Conservation (phyloP, 495 filamentous ascomycete genomes). For the Neurospora tetraspora region DNA sequence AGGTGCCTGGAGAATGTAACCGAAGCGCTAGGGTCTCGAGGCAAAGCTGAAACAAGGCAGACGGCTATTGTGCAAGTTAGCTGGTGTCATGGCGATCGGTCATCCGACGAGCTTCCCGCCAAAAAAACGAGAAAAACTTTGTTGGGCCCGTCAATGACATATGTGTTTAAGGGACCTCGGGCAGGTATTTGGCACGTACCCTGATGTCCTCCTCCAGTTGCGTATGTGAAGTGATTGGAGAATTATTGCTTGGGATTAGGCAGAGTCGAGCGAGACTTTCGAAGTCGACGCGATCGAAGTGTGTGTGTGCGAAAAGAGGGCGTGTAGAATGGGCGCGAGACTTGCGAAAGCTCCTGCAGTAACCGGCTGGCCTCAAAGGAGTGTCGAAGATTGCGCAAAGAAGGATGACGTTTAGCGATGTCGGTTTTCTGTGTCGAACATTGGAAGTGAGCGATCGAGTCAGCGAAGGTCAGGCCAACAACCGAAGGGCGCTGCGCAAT, state of each 20-base stretch:
- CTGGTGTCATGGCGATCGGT: constrained; percentile 14
- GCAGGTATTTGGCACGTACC: not conserved
- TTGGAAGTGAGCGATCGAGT: constrained; percentile 7
- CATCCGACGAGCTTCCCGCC: constrained; percentile 3
- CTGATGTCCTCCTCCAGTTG: not conserved
- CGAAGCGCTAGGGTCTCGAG: constrained; percentile 2
- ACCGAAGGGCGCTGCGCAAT: constrained; percentile 2
- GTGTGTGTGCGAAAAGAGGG: constrained; percentile 23
- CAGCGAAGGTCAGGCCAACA: constrained; percentile 16
- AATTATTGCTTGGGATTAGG: constrained; percentile 10
- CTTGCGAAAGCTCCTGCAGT: constrained; percentile 68
- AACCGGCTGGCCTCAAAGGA: constrained; percentile 89
- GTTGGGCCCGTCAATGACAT: not conserved
- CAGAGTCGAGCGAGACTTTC: constrained; percentile 21
- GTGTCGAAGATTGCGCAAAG: constrained; percentile 35
- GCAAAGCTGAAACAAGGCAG: constrained; percentile 26
- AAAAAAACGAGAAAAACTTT: not conserved
- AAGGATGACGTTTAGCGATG: constrained; percentile 16
- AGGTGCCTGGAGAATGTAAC: constrained; percentile 4
- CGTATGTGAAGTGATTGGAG: not conserved
- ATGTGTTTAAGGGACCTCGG: too few species aligned
- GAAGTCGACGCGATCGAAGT: constrained; percentile 25
- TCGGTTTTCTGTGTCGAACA: constrained; percentile 15
- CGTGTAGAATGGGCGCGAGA: constrained; percentile 10
- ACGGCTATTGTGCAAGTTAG: constrained; percentile 22